These are phyloP conservation scores for Hymenoscyphus occultus DNA, from an alignment of 2,329 filamentous ascomycete genomes.

Conservation along the genomic window DNA sequence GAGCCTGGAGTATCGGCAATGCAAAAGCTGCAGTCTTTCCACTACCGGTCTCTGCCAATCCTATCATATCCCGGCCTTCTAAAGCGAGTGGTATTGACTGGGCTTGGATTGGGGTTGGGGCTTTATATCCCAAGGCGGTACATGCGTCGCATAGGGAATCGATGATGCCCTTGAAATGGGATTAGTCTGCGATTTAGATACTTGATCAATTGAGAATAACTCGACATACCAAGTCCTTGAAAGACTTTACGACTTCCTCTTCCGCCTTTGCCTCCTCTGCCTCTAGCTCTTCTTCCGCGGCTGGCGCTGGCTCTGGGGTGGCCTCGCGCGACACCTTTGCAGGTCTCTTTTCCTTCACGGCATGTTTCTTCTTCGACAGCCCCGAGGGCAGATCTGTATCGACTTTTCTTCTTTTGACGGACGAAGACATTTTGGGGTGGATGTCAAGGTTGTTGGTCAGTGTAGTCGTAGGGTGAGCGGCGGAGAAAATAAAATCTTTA, in stretches of 20 bases:
- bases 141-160: conserved; percentile 89
- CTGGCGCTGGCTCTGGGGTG: conserved; percentile 23
- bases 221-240: conserved; percentile 45
- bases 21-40: conserved; percentile 97
- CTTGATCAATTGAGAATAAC: not conserved
- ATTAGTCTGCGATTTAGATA: conserved; percentile 9
- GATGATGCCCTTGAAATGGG: conserved; percentile 64
- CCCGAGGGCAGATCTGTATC: conserved; percentile 25
- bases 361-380: conserved; percentile 20
- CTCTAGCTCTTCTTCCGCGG: conserved; percentile 15
- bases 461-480: not conserved
- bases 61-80: conserved; percentile 81
- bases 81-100: conserved; percentile 81
- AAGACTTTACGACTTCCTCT: conserved; percentile 40
- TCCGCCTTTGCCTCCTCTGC: conserved; percentile 26
- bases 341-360: conserved; percentile 9
- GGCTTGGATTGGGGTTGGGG: conserved; percentile 84
- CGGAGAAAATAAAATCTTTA: conserved; percentile 31
- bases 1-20: conserved; percentile 83
- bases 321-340: not conserved
- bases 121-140: conserved; percentile 74
- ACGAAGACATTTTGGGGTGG: conserved; percentile 32
- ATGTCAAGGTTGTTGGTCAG: not conserved
- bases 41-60: conserved; percentile 89
- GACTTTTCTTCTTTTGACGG: conserved; percentile 35